Evolutionary conservation across 2,329 filamentous ascomycete genomes (phyloP).

Genomic region (Fusarium sulawesiense): DNA sequence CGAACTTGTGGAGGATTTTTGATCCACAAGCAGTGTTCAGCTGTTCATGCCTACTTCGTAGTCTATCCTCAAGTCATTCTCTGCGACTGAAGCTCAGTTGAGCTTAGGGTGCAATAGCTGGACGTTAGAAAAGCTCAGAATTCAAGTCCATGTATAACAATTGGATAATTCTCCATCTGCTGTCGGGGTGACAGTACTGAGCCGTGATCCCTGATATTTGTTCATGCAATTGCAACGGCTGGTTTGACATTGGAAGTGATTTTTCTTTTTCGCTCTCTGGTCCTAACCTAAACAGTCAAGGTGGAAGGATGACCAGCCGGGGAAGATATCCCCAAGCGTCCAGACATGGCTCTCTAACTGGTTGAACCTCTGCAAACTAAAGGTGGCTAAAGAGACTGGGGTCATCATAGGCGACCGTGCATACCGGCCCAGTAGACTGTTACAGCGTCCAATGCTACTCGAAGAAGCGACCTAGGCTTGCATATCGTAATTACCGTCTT

Average conservation of each 20-base stretch:
- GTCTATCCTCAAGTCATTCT: background rate
- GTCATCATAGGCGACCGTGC: constrained; percentile 12
- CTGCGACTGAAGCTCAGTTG: background rate
- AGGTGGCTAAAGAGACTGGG: constrained; percentile 8
- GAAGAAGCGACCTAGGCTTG: constrained; percentile 36
- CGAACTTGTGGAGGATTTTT: constrained; percentile 37
- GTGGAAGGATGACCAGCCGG: constrained; percentile 10
- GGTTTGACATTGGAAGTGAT: constrained; percentile 8
- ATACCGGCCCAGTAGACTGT: constrained; percentile 14
- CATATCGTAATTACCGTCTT: constrained; percentile 46
- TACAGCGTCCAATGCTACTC: constrained; percentile 34
- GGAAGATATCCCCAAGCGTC: constrained; percentile 33
- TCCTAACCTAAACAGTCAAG: constrained; percentile 9
- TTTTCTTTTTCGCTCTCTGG: constrained; percentile 6
- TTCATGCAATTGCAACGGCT: constrained; percentile 12
- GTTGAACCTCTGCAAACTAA: background rate
- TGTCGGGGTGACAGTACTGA: constrained; percentile 16
- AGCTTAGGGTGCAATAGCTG: constrained; percentile 25
- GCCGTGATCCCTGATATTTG: constrained; percentile 26
- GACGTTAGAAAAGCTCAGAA: constrained; percentile 1
- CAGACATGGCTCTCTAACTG: constrained; percentile 22
- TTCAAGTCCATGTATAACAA: constrained; percentile 36
- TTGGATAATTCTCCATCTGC: constrained; percentile 31
- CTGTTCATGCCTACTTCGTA: background rate
- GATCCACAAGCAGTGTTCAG: background rate